Base-by-base conservation (phyloP, 306 rosid species). In the Oxytropis ochrocephala region DNA sequence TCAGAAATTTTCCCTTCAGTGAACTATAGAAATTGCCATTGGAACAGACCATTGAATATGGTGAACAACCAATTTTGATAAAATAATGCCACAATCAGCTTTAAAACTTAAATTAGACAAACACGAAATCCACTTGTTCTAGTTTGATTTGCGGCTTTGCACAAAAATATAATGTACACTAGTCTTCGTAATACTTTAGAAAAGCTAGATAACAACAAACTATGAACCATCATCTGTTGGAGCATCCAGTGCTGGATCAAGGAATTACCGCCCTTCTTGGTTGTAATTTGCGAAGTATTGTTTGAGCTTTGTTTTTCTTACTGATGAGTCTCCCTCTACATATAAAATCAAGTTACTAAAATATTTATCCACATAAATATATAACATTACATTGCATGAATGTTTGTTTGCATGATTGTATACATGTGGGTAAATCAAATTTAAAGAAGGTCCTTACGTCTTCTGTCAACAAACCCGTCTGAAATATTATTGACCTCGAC, bases 221-320 rank as follows among this genome's bases (percentile, higher is more conserved):
- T 33, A 66, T 29, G 51, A 77, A 16, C 38, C 24, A 49, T 47
- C 50, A 65, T 70, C 52, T 42, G 32, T 19, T 50, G 56, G 76
- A 71, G 58, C 54, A 73, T 46, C 52, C 47, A 44, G 53, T 17
- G 44, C 50, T 52, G 43, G 50, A 32, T 53, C 13, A 69, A 67
- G 57, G 24, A 68, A 55, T 59, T 78, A 95, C 99, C 97, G 54
- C 99, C 99, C 76, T 91, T 91, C 85, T 91, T 95, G 69, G 97
- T 91, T 55, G 96, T 83, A 54, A 95, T 89, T 66, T 95, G 99
- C 96, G 79, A 57, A 91, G 93, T 80, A 95, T 89, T 13, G 96
- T 91, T 56, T 91, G 97, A 2, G 97, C 78, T 88, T 91, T 73
- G 99, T 95, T 87, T 87, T 91, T 81, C 99, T 97, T 13, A 81